Evolutionary conservation across 306 rosid genomes (phyloP).

Genomic region (Quercus berberidifolia): DNA sequence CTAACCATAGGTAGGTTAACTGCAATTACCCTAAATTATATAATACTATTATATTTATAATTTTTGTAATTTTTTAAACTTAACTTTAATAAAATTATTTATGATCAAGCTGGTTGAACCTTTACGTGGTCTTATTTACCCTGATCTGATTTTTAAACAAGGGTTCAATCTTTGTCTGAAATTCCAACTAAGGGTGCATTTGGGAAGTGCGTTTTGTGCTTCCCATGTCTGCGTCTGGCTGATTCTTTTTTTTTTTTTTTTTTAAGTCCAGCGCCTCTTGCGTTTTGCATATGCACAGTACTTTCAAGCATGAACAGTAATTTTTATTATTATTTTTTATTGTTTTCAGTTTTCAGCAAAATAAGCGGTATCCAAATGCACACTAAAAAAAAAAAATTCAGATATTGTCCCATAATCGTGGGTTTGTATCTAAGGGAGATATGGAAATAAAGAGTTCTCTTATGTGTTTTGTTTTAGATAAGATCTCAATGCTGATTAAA

Average conservation of each 20-base stretch:
- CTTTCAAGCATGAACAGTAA: too few relatives aligned
- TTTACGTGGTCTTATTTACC: too few relatives aligned
- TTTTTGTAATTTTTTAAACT: too few relatives aligned
- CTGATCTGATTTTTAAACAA: neutral
- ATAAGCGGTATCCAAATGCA: too few relatives aligned
- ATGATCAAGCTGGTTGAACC: neutral
- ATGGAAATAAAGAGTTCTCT: conserved; percentile 4
- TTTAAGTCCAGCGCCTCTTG: too few relatives aligned
- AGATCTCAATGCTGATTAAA: conserved; percentile 1
- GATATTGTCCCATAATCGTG: neutral
- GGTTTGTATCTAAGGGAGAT: neutral
- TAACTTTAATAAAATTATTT: neutral
- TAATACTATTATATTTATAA: neutral
- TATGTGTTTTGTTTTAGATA: neutral
- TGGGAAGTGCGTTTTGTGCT: too few relatives aligned
- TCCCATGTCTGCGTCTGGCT: too few relatives aligned
- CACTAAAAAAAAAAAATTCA: neutral
- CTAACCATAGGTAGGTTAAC: too few relatives aligned
- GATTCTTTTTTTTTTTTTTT: too few relatives aligned
- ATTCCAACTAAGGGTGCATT: neutral
- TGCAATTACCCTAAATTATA: neutral
- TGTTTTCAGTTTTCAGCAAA: too few relatives aligned
- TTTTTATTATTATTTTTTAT: too few relatives aligned
- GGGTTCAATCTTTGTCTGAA: neutral
- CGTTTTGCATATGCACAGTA: too few relatives aligned